Evolutionary conservation across 2,329 filamentous ascomycete species (phyloP), one percentile per base, ranked within the genome.

Genomic region (Tolypocladium tundrense): DNA sequence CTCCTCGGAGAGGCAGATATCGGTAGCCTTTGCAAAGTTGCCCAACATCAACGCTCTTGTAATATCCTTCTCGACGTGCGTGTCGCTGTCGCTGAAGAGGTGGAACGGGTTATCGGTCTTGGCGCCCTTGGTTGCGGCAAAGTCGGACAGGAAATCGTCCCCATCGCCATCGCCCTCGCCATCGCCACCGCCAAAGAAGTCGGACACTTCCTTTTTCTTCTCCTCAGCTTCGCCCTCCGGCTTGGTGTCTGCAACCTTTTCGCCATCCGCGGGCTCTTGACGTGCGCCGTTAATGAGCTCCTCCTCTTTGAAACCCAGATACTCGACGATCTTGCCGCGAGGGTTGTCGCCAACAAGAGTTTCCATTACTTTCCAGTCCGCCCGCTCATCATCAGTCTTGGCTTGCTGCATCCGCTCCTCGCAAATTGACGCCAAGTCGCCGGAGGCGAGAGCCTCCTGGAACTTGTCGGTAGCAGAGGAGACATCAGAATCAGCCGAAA

Each of bases 101-200:
- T 91, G 85, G 81, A 99, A 99, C 8, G 95, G 94, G 66, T 92
- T 92, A 72, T 96, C 91, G 6, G 90, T 96, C 77, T 91, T 96
- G 54, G 90, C 90, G 24, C 88, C 92, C 76, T 97, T 97, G 27
- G 89, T 93, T 51, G 92, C 88, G 41, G 91, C 84, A 58, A 97
- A 78, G 64, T 89, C 88, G 3, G 90, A 88, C 61, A 99, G 76
- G 75, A 99, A 97, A 70, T 88, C 90, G 60, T 96, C 93, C 21
- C 82, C 86, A 53, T 91, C 89, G 2, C 78, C 82, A 31, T 92
- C 90, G 16, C 79, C 84, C 40, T 74, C 75, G 3, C 62, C 70
- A 54, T 74, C 75, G 3, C 62, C 70, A 53, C 80, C 80, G 64
- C 92, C 88, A 69, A 97, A 97, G 73, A 97, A 91, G 54, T 86